Base-by-base conservation (phyloP, 1,139 yeast genomes). In the Yamadazyma pseudoaaseri region DNA sequence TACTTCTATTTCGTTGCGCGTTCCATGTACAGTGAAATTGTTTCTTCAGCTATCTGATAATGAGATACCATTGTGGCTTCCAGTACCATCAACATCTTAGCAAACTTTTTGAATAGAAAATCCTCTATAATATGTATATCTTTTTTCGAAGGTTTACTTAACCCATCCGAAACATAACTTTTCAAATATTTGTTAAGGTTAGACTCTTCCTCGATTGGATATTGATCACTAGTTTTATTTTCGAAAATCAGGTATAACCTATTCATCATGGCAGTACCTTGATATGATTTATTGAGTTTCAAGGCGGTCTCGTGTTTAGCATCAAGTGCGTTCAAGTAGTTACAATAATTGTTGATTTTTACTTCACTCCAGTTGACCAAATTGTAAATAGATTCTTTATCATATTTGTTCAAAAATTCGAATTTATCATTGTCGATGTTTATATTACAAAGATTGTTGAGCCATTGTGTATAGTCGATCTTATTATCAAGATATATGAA, bases 341-440 rank as follows among this genome's bases (percentile, higher is more conserved):
- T 57, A 29, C 71, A 58, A 46, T 72, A 75, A 16, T 54, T 47
- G 11, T 57, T 56, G 6, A 65, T 58, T 36, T 71, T 61, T 1
- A 49, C 49, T 22, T 64, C 65, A 10, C 63, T 54, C 74, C 79
- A 71, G 11, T 52, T 46, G 3, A 62, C 38, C 13, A 76, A 39
- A 27, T 35, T 36, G 28, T 42, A 35, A 17, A 38, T 31, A 6
- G 35, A 27, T 11, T 60, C 62, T 6, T 36, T 43, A 12, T 54
- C 48, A 11, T 25, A 24, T 20, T 33, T 35, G 25, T 35, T 35
- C 21, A 36, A 34, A 23, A 44, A 25, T 53, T 47, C 17, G 40
- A 43, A 42, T 44, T 38, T 41, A 30, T 44, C 48, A 36, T 51
- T 35, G 29, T 49, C 40, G 31, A 51, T 31, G 33, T 56, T 57